Base-by-base conservation (phyloP, 495 filamentous ascomycete genomes). In the Xylaria intraflava region DNA sequence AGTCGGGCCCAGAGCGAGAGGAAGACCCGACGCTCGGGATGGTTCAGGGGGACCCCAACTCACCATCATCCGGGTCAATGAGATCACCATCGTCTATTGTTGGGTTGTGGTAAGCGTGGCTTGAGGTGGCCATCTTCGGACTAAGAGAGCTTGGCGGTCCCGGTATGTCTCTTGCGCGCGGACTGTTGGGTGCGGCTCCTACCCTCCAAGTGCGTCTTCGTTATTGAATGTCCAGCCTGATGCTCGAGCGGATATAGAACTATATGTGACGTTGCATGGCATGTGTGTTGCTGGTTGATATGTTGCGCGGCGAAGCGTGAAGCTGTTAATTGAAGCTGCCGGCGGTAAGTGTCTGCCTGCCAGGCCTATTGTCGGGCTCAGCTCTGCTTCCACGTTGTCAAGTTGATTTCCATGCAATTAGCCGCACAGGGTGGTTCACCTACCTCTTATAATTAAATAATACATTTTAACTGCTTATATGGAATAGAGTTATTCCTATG, bases 1-100 rank as follows among this genome's bases (percentile, higher is more conserved):
- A 35, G 31, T 35, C 31, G 3, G 14, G 11, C 31, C 14, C 14
- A 12, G 31, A 35, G 31, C 7, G 8, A 11, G 31, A 35, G 14
- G 31, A 2, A 35, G 16, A 8, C 11, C 14, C 35, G 2, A 38
- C 2, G n/a, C 31, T 31, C 8, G 20, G 29, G 29, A 19, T 19
- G 10, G 30, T 39, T 9, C 24, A 7, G 16, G 27, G 9, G 26
- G 8, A 27, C 19, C 36, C 24, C 23, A 33, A 56, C 54, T 65
- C 69, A 96, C 93, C 88, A 75, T 96, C 89, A 73, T 97, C 92
- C 3, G 92, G 89, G 69, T 98, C 93, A 71, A 97, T 96, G 60
- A 95, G 71, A 62, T 83, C 78, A 58, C 83, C 90, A 59, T 90
- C 84, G 57, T 92, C 89, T 46, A 92, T 79, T 36, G 85, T 75